These are phyloP conservation scores for Periconia sp. DNA, from an alignment of 2,329 filamentous ascomycete species.

Conservation along the genomic window DNA sequence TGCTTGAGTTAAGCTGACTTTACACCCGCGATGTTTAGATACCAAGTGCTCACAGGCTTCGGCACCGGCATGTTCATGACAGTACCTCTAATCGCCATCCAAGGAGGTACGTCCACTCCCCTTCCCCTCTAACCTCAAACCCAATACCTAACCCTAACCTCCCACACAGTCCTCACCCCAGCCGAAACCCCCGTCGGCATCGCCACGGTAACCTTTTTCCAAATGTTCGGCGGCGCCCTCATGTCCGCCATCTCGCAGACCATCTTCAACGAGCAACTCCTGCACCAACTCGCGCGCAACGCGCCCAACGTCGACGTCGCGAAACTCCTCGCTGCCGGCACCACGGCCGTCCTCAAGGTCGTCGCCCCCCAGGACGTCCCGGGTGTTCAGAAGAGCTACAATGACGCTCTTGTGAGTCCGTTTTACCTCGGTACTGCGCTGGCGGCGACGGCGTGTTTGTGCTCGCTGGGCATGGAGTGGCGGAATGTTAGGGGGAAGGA, in stretches of 20 bases:
- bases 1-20: too few species aligned
- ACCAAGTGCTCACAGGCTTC: conserved; percentile 32
- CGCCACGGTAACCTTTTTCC: conserved; percentile 56
- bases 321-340: conserved; percentile 47
- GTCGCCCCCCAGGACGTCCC: conserved; percentile 54
- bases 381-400: conserved; percentile 62
- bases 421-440: conserved; percentile 55
- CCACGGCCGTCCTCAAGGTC: conserved; percentile 57
- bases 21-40: too few species aligned
- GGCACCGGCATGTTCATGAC: conserved; percentile 46
- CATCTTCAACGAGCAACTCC: conserved; percentile 65
- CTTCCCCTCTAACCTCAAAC: background rate
- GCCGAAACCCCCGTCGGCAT: conserved; percentile 44
- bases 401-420: conserved; percentile 55
- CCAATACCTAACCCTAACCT: background rate
- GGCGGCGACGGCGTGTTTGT: conserved; percentile 49
- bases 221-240: conserved; percentile 64
- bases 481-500: conserved; percentile 51
- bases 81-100: conserved; percentile 42
- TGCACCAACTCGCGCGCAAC: conserved; percentile 50
- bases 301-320: conserved; percentile 42
- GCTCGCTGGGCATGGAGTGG: conserved; percentile 60
- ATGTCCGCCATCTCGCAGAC: conserved; percentile 66
- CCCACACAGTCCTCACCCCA: conserved; percentile 29
- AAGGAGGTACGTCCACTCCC: conserved; percentile 15